A percentile compares a stretch with the other conserved stretches of the same genome.
These are phyloP conservation scores for Dendrostoma leiphaemia DNA, from an alignment of 2,329 filamentous ascomycete species.

Conservation along the genomic window DNA sequence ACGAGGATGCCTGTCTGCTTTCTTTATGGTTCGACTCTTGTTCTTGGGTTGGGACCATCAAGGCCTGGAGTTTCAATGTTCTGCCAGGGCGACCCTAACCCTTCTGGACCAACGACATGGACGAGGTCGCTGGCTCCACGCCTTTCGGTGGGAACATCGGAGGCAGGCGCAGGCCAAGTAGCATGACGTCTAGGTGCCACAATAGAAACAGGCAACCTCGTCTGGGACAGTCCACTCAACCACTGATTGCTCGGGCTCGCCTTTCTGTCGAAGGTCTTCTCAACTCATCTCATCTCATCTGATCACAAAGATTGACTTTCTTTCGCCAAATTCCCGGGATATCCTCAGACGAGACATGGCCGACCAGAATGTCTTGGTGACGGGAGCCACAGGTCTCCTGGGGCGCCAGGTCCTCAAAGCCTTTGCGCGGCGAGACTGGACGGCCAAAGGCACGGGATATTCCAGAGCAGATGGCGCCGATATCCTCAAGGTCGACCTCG, in stretches of 20 bases:
- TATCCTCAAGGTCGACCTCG: slow-evolving; percentile 60
- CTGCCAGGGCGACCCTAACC: no score
- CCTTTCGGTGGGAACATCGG: no score
- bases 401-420: slow-evolving; percentile 73
- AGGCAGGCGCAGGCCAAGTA: background rate
- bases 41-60: no score
- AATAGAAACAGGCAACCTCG: background rate
- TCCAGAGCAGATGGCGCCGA: slow-evolving; percentile 70
- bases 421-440: slow-evolving; percentile 67
- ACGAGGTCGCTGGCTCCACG: background rate
- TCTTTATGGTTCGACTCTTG: no score
- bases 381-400: slow-evolving; percentile 80
- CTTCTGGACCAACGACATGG: no score
- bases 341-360: slow-evolving; percentile 27
- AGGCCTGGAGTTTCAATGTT: no score
- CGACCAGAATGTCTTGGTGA: slow-evolving; percentile 64
- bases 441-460: slow-evolving; percentile 70
- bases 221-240: background rate
- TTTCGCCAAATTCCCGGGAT: background rate
- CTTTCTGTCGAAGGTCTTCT: background rate
- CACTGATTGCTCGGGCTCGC: no score
- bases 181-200: background rate
- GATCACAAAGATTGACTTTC: no score
- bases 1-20: no score
- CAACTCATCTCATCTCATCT: no score